These are phyloP conservation scores for Lentinula raphanica DNA, from an alignment of 768 basidiomycete species.

Conservation along the genomic window DNA sequence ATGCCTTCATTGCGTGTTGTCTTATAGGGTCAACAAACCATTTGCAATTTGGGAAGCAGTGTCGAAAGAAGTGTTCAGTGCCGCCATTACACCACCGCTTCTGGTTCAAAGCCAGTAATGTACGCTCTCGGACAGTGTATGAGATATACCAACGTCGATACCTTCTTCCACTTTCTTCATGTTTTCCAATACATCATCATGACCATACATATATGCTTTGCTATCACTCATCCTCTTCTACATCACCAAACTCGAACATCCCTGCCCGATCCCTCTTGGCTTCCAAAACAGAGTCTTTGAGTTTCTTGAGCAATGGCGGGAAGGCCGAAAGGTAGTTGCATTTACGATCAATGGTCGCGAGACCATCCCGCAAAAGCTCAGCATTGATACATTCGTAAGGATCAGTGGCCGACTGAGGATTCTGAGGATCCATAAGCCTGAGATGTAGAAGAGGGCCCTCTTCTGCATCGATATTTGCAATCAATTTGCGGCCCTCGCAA, in stretches of 20 bases:
- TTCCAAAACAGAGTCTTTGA: constrained; percentile 52
- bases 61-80: constrained; percentile 24
- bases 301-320: constrained; percentile 57
- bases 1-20: not conserved
- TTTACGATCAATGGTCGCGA: constrained; percentile 76
- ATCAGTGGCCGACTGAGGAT: constrained; percentile 62
- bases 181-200: too few species aligned
- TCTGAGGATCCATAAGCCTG: constrained; percentile 85
- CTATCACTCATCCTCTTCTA: constrained; percentile 70
- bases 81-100: not conserved
- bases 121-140: not conserved
- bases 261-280: constrained; percentile 76
- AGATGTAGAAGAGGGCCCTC: constrained; percentile 80
- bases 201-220: not conserved
- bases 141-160: too few species aligned
- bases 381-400: constrained; percentile 81
- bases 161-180: too few species aligned
- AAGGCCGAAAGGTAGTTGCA: constrained; percentile 71
- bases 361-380: constrained; percentile 83
- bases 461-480: constrained; percentile 89
- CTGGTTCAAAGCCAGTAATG: not conserved
- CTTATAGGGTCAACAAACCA: constrained; percentile 52
- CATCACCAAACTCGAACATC: constrained; percentile 90
- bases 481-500: constrained; percentile 90
- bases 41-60: constrained; percentile 48